Conservation (phyloP, 169 alveolate genomes). For the Plasmodium knowlesi region DNA sequence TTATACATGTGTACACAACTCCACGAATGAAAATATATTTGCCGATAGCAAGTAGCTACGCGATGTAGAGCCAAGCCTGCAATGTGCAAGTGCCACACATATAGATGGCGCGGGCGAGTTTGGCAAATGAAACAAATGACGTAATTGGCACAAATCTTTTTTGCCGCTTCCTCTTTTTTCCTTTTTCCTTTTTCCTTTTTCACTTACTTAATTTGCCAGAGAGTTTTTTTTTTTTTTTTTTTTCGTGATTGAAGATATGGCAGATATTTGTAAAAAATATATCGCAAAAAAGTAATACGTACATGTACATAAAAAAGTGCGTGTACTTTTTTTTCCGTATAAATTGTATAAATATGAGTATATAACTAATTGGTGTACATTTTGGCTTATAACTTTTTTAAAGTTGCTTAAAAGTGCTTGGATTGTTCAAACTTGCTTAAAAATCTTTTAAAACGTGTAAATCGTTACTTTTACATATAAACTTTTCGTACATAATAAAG, state of each 20-base stretch:
- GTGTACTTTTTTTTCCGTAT: not conserved
- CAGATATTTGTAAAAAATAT: not conserved
- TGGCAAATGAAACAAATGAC: not conserved
- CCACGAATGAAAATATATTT: not conserved
- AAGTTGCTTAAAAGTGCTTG: not conserved
- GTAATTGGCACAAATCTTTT: not conserved
- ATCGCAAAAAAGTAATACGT: not conserved
- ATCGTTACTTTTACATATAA: not conserved
- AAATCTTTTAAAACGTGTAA: not conserved
- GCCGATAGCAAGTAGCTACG: not conserved
- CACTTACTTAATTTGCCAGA: conserved; percentile 16
- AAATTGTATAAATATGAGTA: not conserved
- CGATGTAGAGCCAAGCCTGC: not conserved
- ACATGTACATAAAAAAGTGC: not conserved
- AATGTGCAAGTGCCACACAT: not conserved
- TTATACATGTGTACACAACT: not conserved
- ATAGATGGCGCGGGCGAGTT: not conserved
- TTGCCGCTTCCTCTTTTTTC: not conserved
- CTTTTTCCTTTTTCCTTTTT: not conserved
- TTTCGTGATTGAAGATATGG: not conserved
- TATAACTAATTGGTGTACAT: not conserved
- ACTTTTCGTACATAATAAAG: not conserved
- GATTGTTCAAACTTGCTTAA: not conserved
- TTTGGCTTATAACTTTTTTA: not conserved
- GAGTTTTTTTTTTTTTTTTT: not conserved